Evolutionary conservation across 139 green algal genomes (phyloP).

Genomic region (Closterium sp.): DNA sequence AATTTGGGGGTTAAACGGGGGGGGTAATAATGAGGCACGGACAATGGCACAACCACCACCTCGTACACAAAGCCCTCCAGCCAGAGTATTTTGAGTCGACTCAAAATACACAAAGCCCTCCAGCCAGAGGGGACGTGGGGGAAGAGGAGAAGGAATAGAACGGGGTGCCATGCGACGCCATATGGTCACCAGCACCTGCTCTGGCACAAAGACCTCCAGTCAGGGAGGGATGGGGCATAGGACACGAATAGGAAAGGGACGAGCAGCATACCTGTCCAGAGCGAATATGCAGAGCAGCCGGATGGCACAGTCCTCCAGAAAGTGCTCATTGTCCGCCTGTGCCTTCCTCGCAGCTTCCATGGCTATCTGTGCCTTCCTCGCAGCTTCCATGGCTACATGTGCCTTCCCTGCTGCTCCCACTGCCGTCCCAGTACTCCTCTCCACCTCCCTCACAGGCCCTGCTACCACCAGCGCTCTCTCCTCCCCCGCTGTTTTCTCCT

Average conservation of each 20-base stretch:
- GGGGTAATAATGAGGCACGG: too few species aligned
- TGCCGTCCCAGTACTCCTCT: background rate
- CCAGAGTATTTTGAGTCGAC: too few species aligned
- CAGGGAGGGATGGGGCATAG: background rate
- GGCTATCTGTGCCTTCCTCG: background rate
- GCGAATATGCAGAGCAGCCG: slow-evolving; percentile 87
- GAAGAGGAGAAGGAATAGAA: too few species aligned
- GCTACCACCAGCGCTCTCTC: background rate
- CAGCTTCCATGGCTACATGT: slow-evolving; percentile 2
- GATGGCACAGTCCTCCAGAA: slow-evolving; percentile 78
- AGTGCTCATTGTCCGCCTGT: slow-evolving; percentile 61
- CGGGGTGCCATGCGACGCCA: background rate
- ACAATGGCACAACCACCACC: too few species aligned
- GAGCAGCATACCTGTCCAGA: slow-evolving; percentile 89
- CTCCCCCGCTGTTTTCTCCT: background rate
- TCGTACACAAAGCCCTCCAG: too few species aligned
- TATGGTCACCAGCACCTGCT: slow-evolving; percentile 9
- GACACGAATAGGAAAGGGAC: slow-evolving; percentile 4
- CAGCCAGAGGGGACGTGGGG: background rate
- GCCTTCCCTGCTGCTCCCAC: too few species aligned
- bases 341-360: slow-evolving; percentile 51
- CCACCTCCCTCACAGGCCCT: background rate
- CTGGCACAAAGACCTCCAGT: background rate
- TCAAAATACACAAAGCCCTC: too few species aligned
- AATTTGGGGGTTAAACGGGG: too few species aligned